Conservation (phyloP, 495 filamentous ascomycete genomes). For the Penicillium herquei region DNA sequence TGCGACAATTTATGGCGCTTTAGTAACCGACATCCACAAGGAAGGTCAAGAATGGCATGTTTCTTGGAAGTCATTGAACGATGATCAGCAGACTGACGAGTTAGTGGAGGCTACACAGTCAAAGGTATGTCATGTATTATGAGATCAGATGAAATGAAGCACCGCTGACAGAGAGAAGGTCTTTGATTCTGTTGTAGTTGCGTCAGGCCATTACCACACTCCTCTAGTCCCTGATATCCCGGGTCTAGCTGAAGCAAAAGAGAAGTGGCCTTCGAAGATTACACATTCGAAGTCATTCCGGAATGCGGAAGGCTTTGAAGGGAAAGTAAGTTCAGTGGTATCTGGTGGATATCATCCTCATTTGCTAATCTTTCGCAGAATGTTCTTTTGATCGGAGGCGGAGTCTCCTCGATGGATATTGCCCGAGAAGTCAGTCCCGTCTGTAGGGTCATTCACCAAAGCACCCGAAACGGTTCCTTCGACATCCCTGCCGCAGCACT, state of each 20-base stretch:
- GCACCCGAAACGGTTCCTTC: constrained; percentile 54
- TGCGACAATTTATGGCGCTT: constrained; percentile 53
- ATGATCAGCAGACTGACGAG: constrained; percentile 30
- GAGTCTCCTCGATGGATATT: constrained; percentile 61
- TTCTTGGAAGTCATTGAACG: constrained; percentile 27
- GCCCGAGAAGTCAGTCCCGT: constrained; percentile 53
- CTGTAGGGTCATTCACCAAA: constrained; percentile 55
- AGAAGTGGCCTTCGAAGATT: constrained; percentile 48
- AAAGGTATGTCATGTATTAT: constrained; percentile 10
- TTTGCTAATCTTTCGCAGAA: constrained; percentile 35
- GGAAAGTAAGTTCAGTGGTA: constrained; percentile 28
- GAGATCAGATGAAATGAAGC: too few species aligned
- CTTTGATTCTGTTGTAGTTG: constrained; percentile 58
- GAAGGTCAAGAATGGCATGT: constrained; percentile 50
- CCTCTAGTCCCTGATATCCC: constrained; percentile 55
- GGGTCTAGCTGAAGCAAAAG: constrained; percentile 53
- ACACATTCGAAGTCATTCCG: constrained; percentile 63
- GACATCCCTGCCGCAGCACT: constrained; percentile 51
- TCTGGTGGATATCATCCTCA: neutral
- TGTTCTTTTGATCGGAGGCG: constrained; percentile 58
- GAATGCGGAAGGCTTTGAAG: constrained; percentile 42
- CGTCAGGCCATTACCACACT: constrained; percentile 58
- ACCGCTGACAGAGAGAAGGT: constrained; percentile 23
- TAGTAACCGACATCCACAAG: constrained; percentile 55
- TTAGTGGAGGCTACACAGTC: constrained; percentile 24